Percentiles rank a stretch among this genome's conserved stretches.
These are phyloP conservation scores for Boletus huronensis DNA, from an alignment of 768 basidiomycete species.

Conservation along the genomic window DNA sequence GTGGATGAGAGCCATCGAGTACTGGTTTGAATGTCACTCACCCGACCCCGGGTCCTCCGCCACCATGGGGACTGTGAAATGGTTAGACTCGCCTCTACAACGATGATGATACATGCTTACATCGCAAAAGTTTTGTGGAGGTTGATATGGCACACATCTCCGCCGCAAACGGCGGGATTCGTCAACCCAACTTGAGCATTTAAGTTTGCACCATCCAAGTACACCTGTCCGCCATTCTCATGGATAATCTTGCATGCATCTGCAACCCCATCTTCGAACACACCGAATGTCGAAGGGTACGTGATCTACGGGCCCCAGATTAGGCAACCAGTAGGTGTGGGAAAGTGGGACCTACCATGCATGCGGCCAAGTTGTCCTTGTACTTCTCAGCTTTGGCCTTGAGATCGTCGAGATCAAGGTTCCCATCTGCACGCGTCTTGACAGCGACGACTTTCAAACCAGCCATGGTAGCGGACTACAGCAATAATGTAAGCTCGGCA, in stretches of 20 bases:
- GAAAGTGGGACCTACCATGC: constrained; percentile 64
- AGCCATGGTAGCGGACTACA: constrained; percentile 92
- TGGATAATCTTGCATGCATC: constrained; percentile 93
- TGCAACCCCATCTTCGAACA: constrained; percentile 89
- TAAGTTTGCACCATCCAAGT: constrained; percentile 92
- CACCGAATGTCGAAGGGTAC: constrained; percentile 96
- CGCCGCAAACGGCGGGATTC: constrained; percentile 91
- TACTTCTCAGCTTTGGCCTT: constrained; percentile 84
- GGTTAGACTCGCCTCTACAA: neutral
- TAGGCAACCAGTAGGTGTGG: constrained; percentile 4
- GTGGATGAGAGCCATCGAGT: constrained; percentile 1
- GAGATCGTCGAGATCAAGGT: constrained; percentile 84
- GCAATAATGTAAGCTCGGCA: constrained; percentile 13
- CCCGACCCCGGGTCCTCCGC: constrained; percentile 96
- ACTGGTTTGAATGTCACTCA: constrained; percentile 30
- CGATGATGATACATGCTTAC: constrained; percentile 39
- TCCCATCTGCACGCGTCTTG: constrained; percentile 84
- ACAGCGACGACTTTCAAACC: constrained; percentile 96
- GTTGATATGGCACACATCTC: constrained; percentile 97
- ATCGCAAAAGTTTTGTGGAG: constrained; percentile 98
- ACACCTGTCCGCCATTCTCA: constrained; percentile 94
- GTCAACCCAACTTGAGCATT: constrained; percentile 94
- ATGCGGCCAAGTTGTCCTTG: constrained; percentile 88
- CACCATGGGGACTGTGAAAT: constrained; percentile 79
- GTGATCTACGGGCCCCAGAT: constrained; percentile 60